A percentile compares a stretch with the other conserved stretches of the same genome.
Evolutionary conservation across 306 rosid species (phyloP).

Genomic region (Glycine soja): DNA sequence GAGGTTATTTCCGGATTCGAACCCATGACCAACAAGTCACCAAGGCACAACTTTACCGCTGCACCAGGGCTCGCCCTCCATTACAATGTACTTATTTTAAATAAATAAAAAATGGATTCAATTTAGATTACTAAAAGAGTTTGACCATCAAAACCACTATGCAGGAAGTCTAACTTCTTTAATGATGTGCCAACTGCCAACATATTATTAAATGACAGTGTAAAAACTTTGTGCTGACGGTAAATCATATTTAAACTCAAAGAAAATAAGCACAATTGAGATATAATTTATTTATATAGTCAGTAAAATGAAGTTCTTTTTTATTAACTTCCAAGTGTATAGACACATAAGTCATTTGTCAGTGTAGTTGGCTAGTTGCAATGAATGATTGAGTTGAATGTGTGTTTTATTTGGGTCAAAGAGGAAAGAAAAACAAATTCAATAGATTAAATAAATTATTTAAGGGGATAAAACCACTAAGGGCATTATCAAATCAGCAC

Average conservation of each 20-base stretch:
- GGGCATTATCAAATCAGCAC: conserved; percentile 17
- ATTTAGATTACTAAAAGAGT: conserved; percentile 17
- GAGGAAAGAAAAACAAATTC: conserved; percentile 2
- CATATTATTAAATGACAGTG: background rate
- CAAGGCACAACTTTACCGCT: no score
- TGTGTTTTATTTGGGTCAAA: background rate
- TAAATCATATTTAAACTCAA: background rate
- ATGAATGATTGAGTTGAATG: conserved; percentile 3
- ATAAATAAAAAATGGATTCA: conserved; percentile 1
- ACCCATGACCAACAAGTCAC: no score
- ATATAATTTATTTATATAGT: background rate
- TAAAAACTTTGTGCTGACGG: background rate
- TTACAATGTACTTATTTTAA: conserved; percentile 17
- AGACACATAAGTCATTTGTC: background rate
- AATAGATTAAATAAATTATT: background rate
- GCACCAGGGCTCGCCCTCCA: no score
- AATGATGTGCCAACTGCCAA: background rate
- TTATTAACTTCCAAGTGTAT: background rate
- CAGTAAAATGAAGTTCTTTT: background rate
- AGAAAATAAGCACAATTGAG: background rate
- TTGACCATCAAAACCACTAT: background rate
- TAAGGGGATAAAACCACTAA: background rate
- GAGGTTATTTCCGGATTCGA: no score
- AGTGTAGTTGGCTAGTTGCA: no score
- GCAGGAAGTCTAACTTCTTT: background rate